Evolutionary conservation across 768 basidiomycete species (phyloP).

Genomic region (Phlegmacium glaucopus): DNA sequence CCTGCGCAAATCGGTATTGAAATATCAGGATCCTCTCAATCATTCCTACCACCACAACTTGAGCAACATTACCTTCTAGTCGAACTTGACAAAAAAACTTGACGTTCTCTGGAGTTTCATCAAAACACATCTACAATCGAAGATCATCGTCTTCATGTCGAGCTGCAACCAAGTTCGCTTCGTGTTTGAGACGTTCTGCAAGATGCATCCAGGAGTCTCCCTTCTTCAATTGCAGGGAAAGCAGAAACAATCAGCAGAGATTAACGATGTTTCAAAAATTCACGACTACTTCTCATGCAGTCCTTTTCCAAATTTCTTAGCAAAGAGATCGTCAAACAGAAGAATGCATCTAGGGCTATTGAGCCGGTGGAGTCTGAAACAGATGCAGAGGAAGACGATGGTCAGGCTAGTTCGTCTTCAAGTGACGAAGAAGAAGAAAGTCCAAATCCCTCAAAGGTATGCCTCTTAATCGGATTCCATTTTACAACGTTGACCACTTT

Average conservation of each 20-base stretch:
- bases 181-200: conserved; percentile 92
- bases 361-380: conserved; percentile 26
- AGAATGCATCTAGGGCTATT: conserved; percentile 57
- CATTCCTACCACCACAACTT: conserved; percentile 70
- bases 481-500: background rate
- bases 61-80: conserved; percentile 89
- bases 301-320: conserved; percentile 83
- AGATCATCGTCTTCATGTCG: conserved; percentile 91
- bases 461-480: background rate
- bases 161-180: conserved; percentile 97
- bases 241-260: conserved; percentile 90
- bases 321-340: conserved; percentile 63
- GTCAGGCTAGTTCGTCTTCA: background rate
- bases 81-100: conserved; percentile 81
- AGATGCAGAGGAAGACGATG: background rate
- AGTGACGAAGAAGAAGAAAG: background rate
- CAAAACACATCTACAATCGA: conserved; percentile 87
- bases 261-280: conserved; percentile 83
- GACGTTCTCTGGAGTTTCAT: conserved; percentile 93
- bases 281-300: conserved; percentile 74
- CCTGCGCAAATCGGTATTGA: conserved; percentile 73
- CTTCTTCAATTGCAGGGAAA: conserved; percentile 95
- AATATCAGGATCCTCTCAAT: conserved; percentile 39
- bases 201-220: conserved; percentile 91
- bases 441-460: conserved; percentile 38